Percentiles rank a stretch among this genome's conserved stretches.
phyloP scores from a whole-genome alignment of 2,329 filamentous ascomycete genomes.

The Metarhizium anisopliae region DNA sequence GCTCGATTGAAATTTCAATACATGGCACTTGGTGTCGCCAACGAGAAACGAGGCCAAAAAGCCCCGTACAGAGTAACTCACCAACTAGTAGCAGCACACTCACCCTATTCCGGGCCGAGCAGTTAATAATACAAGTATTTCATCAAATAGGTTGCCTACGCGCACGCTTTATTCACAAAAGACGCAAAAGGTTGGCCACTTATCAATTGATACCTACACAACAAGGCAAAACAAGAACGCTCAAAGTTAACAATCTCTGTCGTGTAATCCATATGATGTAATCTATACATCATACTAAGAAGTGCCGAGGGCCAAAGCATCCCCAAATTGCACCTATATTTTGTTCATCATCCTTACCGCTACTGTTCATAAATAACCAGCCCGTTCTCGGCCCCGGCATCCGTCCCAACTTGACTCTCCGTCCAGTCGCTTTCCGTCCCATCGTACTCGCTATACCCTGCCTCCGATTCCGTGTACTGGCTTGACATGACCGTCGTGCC shows the following conservation, averaged over 20 bases:
- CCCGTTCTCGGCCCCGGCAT: constrained; percentile 19
- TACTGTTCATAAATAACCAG: constrained; percentile 23
- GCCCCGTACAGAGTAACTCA: no score
- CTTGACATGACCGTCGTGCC: constrained; percentile 39
- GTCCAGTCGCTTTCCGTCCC: constrained; percentile 40
- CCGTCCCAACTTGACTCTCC: constrained; percentile 26
- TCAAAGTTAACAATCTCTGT: background rate
- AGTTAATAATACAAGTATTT: no score
- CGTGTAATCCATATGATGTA: background rate
- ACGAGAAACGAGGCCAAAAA: no score
- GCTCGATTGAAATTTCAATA: no score
- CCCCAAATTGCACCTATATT: background rate
- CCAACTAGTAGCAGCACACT: no score
- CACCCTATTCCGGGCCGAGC: no score
- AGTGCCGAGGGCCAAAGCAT: background rate
- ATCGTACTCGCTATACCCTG: constrained; percentile 29
- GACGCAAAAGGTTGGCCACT: background rate
- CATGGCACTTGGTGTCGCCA: no score
- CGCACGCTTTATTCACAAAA: background rate
- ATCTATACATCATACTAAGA: background rate
- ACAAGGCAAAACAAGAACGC: constrained; percentile 1
- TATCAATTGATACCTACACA: background rate
- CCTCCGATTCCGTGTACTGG: constrained; percentile 26
- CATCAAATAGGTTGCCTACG: background rate
- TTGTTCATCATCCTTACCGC: background rate